These are phyloP conservation scores for Neurospora sp. DNA, from an alignment of 495 filamentous ascomycete species.

Conservation along the genomic window DNA sequence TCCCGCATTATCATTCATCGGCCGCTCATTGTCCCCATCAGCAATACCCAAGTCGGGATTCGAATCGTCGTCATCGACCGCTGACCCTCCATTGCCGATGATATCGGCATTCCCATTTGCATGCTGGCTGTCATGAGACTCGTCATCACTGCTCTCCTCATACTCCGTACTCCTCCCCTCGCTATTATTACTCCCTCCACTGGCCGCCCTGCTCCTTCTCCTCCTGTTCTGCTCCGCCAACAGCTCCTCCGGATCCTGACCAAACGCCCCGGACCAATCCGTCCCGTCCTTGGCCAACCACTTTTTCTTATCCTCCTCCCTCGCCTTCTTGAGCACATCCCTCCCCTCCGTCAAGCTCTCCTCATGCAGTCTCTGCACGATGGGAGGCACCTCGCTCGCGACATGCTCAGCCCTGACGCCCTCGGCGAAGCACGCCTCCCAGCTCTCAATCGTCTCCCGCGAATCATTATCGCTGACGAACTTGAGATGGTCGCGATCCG, in stretches of 20 bases:
- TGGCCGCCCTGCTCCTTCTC: slow-evolving; percentile 24
- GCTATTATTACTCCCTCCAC: slow-evolving; percentile 12
- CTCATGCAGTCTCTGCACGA: slow-evolving; percentile 65
- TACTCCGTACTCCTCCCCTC: slow-evolving; percentile 35
- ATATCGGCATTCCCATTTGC: neutral
- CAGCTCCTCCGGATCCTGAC: slow-evolving; percentile 44
- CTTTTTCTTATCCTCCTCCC: slow-evolving; percentile 56
- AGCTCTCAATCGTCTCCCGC: slow-evolving; percentile 86
- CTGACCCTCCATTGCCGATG: neutral
- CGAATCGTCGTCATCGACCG: slow-evolving; percentile 13
- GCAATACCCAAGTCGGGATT: slow-evolving; percentile 35
- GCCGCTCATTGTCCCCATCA: slow-evolving; percentile 23
- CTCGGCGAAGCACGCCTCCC: slow-evolving; percentile 82
- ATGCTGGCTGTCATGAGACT: slow-evolving; percentile 4
- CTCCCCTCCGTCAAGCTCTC: slow-evolving; percentile 64
- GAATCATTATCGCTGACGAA: slow-evolving; percentile 84
- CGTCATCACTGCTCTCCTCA: slow-evolving; percentile 25
- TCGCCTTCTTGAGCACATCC: slow-evolving; percentile 63
- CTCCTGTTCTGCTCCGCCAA: slow-evolving; percentile 13
- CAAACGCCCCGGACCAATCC: slow-evolving; percentile 86
- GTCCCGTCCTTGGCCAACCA: slow-evolving; percentile 75
- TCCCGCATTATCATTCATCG: neutral
- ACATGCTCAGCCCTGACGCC: slow-evolving; percentile 66
- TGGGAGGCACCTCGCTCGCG: slow-evolving; percentile 52
- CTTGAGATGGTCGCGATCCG: slow-evolving; percentile 71